These are phyloP conservation scores for Haematococcus lacustris DNA, from an alignment of 139 green algal genomes.

Conservation along the genomic window DNA sequence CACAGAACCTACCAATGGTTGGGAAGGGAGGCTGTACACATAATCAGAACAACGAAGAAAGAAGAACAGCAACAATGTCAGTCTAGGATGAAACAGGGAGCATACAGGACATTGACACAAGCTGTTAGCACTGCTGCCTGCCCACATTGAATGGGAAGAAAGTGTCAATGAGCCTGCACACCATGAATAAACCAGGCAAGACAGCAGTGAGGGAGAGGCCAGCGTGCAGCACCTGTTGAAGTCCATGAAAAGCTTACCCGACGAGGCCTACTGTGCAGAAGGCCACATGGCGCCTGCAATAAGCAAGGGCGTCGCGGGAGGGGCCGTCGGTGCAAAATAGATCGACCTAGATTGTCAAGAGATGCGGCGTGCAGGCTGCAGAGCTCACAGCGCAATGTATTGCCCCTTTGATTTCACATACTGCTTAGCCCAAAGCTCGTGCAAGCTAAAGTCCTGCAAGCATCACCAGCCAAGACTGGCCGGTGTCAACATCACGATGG, in stretches of 20 bases:
- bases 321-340: no score
- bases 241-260: no score
- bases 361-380: conserved; percentile 1
- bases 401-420: conserved; percentile 26
- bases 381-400: conserved; percentile 35
- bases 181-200: neutral
- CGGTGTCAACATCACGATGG: no score
- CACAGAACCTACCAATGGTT: conserved; percentile 29
- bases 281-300: conserved; percentile 31
- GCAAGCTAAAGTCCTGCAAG: conserved; percentile 22
- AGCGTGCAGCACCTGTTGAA: no score
- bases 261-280: conserved; percentile 21
- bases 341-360: neutral
- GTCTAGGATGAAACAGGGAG: neutral
- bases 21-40: conserved; percentile 29
- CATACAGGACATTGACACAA: no score
- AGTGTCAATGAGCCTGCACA: conserved; percentile 29
- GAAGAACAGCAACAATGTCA: no score
- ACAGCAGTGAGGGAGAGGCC: neutral
- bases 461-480: neutral
- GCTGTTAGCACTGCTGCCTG: no score
- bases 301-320: no score
- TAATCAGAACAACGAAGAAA: no score
- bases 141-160: conserved; percentile 42
- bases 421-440: conserved; percentile 19